phyloP scores from a whole-genome alignment of 2,329 filamentous ascomycete species.

The Sclerotiophoma versabilis region DNA sequence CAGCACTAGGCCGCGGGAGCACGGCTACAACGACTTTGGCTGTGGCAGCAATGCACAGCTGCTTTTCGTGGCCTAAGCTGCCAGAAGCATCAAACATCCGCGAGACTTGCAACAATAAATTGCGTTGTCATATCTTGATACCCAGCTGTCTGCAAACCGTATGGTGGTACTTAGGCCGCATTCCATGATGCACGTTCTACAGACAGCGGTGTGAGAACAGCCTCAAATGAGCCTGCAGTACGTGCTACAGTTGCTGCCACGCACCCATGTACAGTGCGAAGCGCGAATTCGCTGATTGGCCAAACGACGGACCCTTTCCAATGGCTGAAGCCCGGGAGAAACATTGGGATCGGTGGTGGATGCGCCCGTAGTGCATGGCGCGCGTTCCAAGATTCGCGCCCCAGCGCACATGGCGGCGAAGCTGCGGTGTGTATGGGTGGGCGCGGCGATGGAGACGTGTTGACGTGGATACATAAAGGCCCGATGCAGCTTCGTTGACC shows the following conservation, averaged over 20 bases:
- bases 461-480: slow-evolving; percentile 15
- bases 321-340: not conserved
- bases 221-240: not conserved
- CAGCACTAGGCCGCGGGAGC: too few relatives aligned
- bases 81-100: too few relatives aligned
- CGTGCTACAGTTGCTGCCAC: not conserved
- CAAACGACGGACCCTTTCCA: too few relatives aligned
- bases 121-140: not conserved
- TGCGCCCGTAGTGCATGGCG: too few relatives aligned
- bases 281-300: not conserved
- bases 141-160: not conserved
- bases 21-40: too few relatives aligned
- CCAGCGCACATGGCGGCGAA: slow-evolving; percentile 12
- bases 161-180: not conserved
- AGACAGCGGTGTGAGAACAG: slow-evolving; percentile 4
- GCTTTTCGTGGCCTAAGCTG: too few relatives aligned
- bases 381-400: not conserved
- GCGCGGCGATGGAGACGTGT: not conserved
- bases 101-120: not conserved
- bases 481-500: slow-evolving; percentile 1
- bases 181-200: not conserved
- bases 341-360: slow-evolving; percentile 7
- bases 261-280: not conserved
- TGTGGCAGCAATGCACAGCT: too few relatives aligned
- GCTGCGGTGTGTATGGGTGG: slow-evolving; percentile 16